phyloP scores from a whole-genome alignment of 768 basidiomycete genomes.

The Mrakia blollopis region DNA sequence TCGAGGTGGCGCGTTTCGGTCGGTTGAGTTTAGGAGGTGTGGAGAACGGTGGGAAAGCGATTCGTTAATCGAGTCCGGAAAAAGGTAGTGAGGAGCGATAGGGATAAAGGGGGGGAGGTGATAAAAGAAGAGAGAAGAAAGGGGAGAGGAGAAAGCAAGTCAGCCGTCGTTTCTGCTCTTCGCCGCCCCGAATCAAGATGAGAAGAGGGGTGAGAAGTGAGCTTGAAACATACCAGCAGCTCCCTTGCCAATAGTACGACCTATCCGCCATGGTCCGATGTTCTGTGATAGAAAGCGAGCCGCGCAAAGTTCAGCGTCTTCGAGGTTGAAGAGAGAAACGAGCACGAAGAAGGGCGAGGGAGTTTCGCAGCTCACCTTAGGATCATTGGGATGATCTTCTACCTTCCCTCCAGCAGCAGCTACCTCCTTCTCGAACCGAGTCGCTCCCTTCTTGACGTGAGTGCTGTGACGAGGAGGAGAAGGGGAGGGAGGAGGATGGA shows the following conservation, averaged over 20 bases:
- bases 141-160: background rate
- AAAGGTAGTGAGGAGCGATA: too few relatives aligned
- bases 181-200: background rate
- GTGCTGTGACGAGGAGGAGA: constrained; percentile 5
- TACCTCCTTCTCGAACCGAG: constrained; percentile 32
- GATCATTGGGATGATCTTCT: background rate
- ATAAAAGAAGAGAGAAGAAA: too few relatives aligned
- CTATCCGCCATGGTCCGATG: constrained; percentile 7
- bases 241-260: constrained; percentile 14
- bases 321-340: background rate
- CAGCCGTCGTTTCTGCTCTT: background rate
- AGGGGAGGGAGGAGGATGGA: background rate
- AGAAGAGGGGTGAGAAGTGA: background rate
- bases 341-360: background rate
- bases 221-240: constrained; percentile 8
- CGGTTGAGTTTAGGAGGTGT: background rate
- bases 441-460: constrained; percentile 13
- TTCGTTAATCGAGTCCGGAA: too few relatives aligned
- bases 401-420: constrained; percentile 10
- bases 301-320: background rate
- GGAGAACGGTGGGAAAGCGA: background rate
- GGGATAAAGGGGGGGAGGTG: too few relatives aligned
- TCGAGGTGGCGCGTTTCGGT: background rate
- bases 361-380: constrained; percentile 6
- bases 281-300: background rate